Percentiles rank a stretch among this genome's conserved stretches.
Evolutionary conservation across 306 rosid species (phyloP).

Genomic region (Vigna trinervia): DNA sequence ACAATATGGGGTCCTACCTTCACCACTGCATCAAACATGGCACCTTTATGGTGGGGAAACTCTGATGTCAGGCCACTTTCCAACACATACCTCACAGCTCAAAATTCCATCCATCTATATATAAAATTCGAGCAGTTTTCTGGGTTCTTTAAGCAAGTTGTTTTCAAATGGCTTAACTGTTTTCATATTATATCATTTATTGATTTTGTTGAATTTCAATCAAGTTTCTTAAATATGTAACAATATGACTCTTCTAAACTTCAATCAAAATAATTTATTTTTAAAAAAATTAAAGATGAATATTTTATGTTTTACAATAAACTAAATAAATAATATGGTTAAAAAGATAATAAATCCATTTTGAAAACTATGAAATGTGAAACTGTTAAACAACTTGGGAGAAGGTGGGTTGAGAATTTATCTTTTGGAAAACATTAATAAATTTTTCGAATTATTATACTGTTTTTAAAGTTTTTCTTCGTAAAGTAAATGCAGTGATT

Average conservation of each 20-base stretch:
- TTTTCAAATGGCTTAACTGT: neutral
- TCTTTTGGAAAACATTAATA: neutral
- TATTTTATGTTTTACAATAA: too few relatives aligned
- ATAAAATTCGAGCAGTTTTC: neutral
- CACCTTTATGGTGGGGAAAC: slow-evolving; percentile 39
- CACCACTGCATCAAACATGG: neutral
- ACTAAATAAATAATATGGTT: too few relatives aligned
- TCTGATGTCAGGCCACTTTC: slow-evolving; percentile 25
- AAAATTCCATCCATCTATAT: neutral
- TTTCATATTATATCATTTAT: too few relatives aligned
- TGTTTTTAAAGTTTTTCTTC: neutral
- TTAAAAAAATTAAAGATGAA: too few relatives aligned
- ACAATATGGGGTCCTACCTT: slow-evolving; percentile 41
- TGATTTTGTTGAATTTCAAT: too few relatives aligned
- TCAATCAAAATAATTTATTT: too few relatives aligned
- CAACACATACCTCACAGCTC: slow-evolving; percentile 23
- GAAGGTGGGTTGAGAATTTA: neutral
- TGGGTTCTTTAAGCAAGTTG: neutral
- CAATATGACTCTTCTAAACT: too few relatives aligned
- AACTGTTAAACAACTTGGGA: neutral
- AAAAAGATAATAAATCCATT: neutral
- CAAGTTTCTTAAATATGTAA: too few relatives aligned
- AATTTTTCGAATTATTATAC: neutral
- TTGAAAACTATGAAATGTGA: neutral
- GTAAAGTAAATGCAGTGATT: neutral